A percentile compares a stretch with the other conserved stretches of the same genome.
phyloP scores from a whole-genome alignment of 208 protist species.

The Trypanosoma boissoni region DNA sequence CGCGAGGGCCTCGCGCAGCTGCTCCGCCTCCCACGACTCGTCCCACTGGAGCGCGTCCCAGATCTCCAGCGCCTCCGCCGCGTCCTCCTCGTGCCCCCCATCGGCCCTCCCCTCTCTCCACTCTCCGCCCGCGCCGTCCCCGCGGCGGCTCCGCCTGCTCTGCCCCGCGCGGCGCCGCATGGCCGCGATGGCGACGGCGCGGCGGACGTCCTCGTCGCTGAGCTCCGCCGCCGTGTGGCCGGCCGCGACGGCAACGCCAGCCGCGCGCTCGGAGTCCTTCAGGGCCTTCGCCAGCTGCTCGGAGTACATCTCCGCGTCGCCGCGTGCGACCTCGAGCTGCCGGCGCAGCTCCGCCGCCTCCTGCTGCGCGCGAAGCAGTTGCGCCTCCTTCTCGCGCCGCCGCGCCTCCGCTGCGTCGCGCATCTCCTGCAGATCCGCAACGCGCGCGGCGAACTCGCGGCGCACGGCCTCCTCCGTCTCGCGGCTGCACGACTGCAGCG shows the following conservation, averaged over 20 bases:
- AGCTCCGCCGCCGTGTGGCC: conserved; percentile 46
- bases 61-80: conserved; percentile 43
- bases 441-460: conserved; percentile 57
- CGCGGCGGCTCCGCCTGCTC: too few relatives aligned
- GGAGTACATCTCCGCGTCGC: conserved; percentile 50
- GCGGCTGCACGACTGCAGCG: conserved; percentile 68
- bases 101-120: too few relatives aligned
- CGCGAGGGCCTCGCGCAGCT: conserved; percentile 79
- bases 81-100: conserved; percentile 16
- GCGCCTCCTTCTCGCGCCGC: conserved; percentile 56
- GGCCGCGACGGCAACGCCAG: conserved; percentile 35
- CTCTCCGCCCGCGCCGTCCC: not conserved
- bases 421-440: conserved; percentile 67
- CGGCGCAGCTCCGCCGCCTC: conserved; percentile 49
- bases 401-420: conserved; percentile 60
- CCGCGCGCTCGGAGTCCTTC: conserved; percentile 36
- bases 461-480: conserved; percentile 81
- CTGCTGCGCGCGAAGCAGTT: conserved; percentile 42
- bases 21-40: conserved; percentile 63
- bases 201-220: conserved; percentile 63
- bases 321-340: conserved; percentile 32
- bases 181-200: conserved; percentile 64
- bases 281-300: conserved; percentile 46
- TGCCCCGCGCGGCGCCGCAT: conserved; percentile 22
- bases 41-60: conserved; percentile 78